Evolutionary conservation across 2,329 filamentous ascomycete genomes (phyloP), one percentile per base, ranked within the genome.

Genomic region (Sporothrix protearum): DNA sequence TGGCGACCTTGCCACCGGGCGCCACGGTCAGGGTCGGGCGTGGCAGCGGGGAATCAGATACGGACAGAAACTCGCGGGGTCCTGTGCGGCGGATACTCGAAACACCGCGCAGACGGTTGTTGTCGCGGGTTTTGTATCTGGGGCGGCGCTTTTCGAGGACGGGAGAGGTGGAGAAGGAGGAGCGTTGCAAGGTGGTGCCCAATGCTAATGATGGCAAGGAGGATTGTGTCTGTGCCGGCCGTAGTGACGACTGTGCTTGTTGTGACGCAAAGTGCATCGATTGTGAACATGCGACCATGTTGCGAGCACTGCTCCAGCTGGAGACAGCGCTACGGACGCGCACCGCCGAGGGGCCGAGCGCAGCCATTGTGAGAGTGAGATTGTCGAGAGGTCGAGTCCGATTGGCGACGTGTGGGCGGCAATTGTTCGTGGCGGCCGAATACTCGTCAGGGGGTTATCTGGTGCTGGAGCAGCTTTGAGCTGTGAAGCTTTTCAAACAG

Each of bases 31-130:
- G 30, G 28, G 89, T 87, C 7, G 96, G 94, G 78, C 87, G 86
- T 0, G 95, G 95, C 71, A 97, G 83, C 68, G 89, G 85, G 59
- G 90, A 86, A 77, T 91, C 88, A 55, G 88, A 90, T 73, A 96
- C 89, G 22, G 91, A 92, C 70, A 96, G 83, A n/a, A 86, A 88
- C 78, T 91, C 89, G 69, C 89, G 88, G 5, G 89, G 89, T 0
- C 94, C 94, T 1, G 92, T 93, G 67, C 91, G 86, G 75, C 92
- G 90, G 71, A 97, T 85, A 30, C 90, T 91, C 71, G 93, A 97
- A 69, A 97, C 88, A 59, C 94, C 95, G 73, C 96, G 91, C 73
- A 88, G 83, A 75, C 87, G 89, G 84, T 93, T 97, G 82, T 88
- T 88, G 83, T 97, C 94, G 78, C 89, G 88, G 73, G 83, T 85